Evolutionary conservation across 2,329 filamentous ascomycete genomes (phyloP).

Genomic region (Colletotrichum lindemuthianum): DNA sequence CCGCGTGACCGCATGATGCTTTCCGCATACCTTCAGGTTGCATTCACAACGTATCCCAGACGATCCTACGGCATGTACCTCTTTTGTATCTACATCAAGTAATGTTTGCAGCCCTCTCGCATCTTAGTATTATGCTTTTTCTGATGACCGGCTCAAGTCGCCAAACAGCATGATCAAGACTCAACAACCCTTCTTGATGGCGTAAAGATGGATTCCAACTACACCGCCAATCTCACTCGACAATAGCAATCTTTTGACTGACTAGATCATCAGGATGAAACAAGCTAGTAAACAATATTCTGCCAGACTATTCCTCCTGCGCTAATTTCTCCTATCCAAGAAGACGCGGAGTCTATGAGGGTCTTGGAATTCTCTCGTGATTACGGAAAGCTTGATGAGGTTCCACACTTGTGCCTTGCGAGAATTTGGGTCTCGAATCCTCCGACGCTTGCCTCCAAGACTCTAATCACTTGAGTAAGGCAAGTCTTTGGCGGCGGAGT

Average conservation of each 20-base stretch:
- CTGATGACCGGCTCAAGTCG: not conserved
- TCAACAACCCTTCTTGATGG: not conserved
- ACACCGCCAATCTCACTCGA: no score
- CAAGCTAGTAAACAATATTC: slow-evolving; percentile 3
- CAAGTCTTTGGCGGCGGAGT: not conserved
- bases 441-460: not conserved
- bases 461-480: slow-evolving; percentile 1
- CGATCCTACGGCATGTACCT: not conserved
- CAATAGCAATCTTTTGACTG: no score
- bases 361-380: not conserved
- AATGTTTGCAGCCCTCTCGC: not conserved
- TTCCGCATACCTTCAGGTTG: not conserved
- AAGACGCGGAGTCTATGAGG: not conserved
- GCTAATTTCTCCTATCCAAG: not conserved
- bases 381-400: not conserved
- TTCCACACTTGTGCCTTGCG: not conserved
- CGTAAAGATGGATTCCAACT: not conserved
- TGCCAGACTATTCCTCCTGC: not conserved
- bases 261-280: not conserved
- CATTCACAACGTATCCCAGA: slow-evolving; percentile 1
- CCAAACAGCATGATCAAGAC: not conserved
- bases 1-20: not conserved
- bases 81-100: not conserved
- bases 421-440: not conserved
- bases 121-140: not conserved